These are phyloP conservation scores for Bruguiera parviflora DNA, from an alignment of 345 rosid species.

Conservation along the genomic window DNA sequence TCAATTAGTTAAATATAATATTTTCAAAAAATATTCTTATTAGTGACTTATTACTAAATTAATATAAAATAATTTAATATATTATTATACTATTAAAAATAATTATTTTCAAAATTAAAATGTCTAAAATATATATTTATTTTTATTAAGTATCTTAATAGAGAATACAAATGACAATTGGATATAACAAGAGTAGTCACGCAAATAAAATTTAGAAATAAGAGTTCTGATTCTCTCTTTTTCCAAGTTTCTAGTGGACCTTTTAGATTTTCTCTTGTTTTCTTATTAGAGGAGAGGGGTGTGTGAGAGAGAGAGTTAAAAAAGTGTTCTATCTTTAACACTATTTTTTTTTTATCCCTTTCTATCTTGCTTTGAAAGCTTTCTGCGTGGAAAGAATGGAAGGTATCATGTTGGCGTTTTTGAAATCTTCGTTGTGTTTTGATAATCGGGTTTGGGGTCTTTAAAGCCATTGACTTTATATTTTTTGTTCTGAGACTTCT, in stretches of 20 bases:
- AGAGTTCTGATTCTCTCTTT: background rate
- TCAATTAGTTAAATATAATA: too few species aligned
- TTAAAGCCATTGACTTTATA: background rate
- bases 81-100: too few species aligned
- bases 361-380: background rate
- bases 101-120: too few species aligned
- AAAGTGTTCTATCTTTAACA: slow-evolving; percentile 19
- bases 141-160: too few species aligned
- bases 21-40: too few species aligned
- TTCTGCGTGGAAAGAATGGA: background rate
- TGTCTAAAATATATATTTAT: too few species aligned
- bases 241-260: slow-evolving; percentile 7
- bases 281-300: background rate
- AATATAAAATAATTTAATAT: too few species aligned
- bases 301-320: background rate
- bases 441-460: slow-evolving; percentile 15
- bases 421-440: background rate
- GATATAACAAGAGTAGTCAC: too few species aligned
- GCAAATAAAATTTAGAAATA: too few species aligned
- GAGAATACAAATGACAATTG: too few species aligned
- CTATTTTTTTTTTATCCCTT: slow-evolving; percentile 5
- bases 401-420: background rate
- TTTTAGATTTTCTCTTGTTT: slow-evolving; percentile 9
- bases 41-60: too few species aligned
- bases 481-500: background rate